Conservation (phyloP, 441 rosid genomes). For the Omphalea diandra region DNA sequence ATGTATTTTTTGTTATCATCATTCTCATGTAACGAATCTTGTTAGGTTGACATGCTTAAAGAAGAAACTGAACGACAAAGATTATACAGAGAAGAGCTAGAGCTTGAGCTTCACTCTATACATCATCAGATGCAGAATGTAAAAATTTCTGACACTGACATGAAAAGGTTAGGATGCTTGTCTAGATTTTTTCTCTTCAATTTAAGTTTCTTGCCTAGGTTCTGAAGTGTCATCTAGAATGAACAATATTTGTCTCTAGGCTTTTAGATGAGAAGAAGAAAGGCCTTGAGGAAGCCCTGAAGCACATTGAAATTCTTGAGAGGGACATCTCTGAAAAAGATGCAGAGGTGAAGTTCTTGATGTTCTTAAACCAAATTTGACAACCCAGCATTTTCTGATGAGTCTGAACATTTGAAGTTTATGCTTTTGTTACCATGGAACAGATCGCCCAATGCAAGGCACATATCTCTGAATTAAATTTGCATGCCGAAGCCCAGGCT, state of each 20-base stretch:
- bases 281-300: slow-evolving; percentile 55
- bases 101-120: slow-evolving; percentile 70
- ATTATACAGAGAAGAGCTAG: slow-evolving; percentile 92
- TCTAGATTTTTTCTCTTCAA: slow-evolving; percentile 13
- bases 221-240: slow-evolving; percentile 19
- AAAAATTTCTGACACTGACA: slow-evolving; percentile 58
- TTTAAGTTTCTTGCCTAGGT: slow-evolving; percentile 9
- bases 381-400: slow-evolving; percentile 12
- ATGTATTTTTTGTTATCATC: background rate
- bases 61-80: slow-evolving; percentile 95
- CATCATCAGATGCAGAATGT: slow-evolving; percentile 76
- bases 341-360: slow-evolving; percentile 55
- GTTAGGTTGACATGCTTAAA: slow-evolving; percentile 83
- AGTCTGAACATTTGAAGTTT: slow-evolving; percentile 18
- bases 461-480: slow-evolving; percentile 79
- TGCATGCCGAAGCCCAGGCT: slow-evolving; percentile 99
- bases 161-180: slow-evolving; percentile 53
- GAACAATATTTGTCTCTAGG: slow-evolving; percentile 39
- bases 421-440: slow-evolving; percentile 22
- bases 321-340: slow-evolving; percentile 52
- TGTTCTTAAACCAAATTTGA: slow-evolving; percentile 7
- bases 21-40: slow-evolving; percentile 33
- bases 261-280: slow-evolving; percentile 67
- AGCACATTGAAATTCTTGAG: slow-evolving; percentile 57
- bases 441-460: slow-evolving; percentile 72